A percentile compares a stretch with the other conserved stretches of the same genome.
These are phyloP conservation scores for Somion occarium DNA, from an alignment of 1,284 basidiomycete genomes.

Conservation along the genomic window DNA sequence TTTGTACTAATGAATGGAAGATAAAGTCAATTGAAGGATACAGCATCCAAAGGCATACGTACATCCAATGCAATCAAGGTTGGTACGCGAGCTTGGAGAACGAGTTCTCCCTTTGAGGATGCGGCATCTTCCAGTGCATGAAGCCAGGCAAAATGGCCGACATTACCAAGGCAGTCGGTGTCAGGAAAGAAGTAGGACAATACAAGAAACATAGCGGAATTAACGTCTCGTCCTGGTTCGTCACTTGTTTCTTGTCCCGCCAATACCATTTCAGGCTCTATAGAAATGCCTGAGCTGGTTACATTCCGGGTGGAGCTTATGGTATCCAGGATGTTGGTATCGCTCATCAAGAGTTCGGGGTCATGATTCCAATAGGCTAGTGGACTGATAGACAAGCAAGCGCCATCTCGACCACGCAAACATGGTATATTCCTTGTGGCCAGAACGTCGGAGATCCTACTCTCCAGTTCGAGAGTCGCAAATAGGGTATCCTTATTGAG, in stretches of 20 bases:
- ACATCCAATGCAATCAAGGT: constrained; percentile 70
- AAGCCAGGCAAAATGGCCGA: constrained; percentile 61
- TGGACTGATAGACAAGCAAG: constrained; percentile 70
- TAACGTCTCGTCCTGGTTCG: constrained; percentile 37
- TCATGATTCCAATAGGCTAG: constrained; percentile 71
- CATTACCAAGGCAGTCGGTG: constrained; percentile 57
- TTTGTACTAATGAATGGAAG: constrained; percentile 1
- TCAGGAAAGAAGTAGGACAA: constrained; percentile 78
- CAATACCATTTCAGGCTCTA: constrained; percentile 71
- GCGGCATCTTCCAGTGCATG: constrained; percentile 48
- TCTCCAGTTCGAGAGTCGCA: constrained; percentile 61
- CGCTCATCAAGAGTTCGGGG: constrained; percentile 43
- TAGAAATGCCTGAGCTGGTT: constrained; percentile 52
- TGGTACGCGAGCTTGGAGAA: constrained; percentile 51
- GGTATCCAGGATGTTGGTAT: constrained; percentile 54
- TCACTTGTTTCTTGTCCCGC: constrained; percentile 61
- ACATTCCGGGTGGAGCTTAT: constrained; percentile 48
- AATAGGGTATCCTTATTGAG: constrained; percentile 57
- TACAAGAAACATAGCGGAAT: constrained; percentile 66
- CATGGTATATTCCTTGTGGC: constrained; percentile 42
- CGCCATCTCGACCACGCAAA: constrained; percentile 40
- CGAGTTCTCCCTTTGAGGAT: constrained; percentile 37
- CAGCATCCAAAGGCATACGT: neutral
- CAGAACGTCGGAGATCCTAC: constrained; percentile 44
- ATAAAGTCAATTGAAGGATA: neutral